Percentiles rank a stretch among this genome's conserved stretches.
phyloP scores from a whole-genome alignment of 2,329 filamentous ascomycete genomes.

The Verticillium tricorpus region DNA sequence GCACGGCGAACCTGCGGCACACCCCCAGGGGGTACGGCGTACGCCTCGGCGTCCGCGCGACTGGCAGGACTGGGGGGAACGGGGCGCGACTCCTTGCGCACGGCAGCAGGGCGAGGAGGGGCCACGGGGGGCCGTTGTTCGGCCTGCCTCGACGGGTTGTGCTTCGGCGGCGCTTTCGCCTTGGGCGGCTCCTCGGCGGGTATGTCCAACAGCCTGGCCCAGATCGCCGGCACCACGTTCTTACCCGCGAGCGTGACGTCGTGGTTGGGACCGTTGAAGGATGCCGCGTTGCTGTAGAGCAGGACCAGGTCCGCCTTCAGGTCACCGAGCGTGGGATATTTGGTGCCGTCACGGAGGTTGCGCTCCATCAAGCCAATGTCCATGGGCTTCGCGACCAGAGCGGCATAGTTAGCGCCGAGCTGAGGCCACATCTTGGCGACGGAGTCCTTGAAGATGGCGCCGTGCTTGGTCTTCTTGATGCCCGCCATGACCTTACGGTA shows the following conservation, averaged over 20 bases:
- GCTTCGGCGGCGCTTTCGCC: constrained; percentile 45
- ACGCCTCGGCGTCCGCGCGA: constrained; percentile 41
- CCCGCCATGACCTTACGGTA: constrained; percentile 64
- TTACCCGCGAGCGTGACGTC: constrained; percentile 58
- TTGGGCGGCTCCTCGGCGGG: constrained; percentile 52
- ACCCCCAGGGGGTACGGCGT: constrained; percentile 73
- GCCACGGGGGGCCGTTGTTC: constrained; percentile 36
- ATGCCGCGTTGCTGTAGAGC: constrained; percentile 72
- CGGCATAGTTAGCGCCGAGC: constrained; percentile 69
- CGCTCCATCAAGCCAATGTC: constrained; percentile 80
- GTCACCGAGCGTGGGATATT: constrained; percentile 65
- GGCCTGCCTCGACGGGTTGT: constrained; percentile 39
- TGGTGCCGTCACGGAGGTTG: constrained; percentile 63
- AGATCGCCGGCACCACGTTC: constrained; percentile 51
- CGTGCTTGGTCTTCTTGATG: constrained; percentile 82
- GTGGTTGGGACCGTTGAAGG: constrained; percentile 80
- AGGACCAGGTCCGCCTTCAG: constrained; percentile 72
- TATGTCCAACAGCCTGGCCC: constrained; percentile 39
- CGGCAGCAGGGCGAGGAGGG: constrained; percentile 25
- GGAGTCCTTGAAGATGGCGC: constrained; percentile 69
- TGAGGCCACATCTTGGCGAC: constrained; percentile 72
- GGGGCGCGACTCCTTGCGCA: constrained; percentile 11
- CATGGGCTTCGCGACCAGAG: constrained; percentile 71
- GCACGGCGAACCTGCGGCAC: constrained; percentile 81
- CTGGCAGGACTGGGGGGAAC: constrained; percentile 14